These are phyloP conservation scores for Aspergillus aculeatus DNA, from an alignment of 2,329 filamentous ascomycete genomes.

Conservation along the genomic window DNA sequence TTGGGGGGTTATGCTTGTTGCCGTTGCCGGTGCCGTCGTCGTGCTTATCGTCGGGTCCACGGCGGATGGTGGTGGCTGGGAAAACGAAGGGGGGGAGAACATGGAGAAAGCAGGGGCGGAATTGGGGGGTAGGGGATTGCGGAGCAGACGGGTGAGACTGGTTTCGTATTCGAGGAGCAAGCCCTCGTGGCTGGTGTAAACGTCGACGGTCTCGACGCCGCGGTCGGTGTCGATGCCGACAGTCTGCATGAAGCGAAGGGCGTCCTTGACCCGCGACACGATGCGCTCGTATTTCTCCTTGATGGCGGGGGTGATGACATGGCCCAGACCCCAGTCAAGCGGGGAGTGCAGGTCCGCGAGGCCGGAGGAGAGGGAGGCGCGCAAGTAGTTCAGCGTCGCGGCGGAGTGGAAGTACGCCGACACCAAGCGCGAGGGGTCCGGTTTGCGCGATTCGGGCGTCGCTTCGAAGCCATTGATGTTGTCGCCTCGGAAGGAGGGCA, in stretches of 20 bases:
- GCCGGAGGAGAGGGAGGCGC: conserved; percentile 77
- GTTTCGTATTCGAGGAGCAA: conserved; percentile 94
- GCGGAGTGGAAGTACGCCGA: conserved; percentile 95
- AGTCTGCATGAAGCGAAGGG: conserved; percentile 89
- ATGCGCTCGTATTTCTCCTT: conserved; percentile 84
- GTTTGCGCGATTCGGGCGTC: conserved; percentile 66
- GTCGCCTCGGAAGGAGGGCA: conserved; percentile 90
- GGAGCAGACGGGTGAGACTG: conserved; percentile 73
- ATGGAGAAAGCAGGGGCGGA: conserved; percentile 18
- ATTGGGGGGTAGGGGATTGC: conserved; percentile 51
- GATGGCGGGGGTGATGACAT: conserved; percentile 79
- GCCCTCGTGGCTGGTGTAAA: conserved; percentile 94
- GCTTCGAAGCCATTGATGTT: conserved; percentile 83
- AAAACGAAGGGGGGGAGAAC: conserved; percentile 16
- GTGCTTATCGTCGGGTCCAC: conserved; percentile 48
- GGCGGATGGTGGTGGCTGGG: conserved; percentile 66
- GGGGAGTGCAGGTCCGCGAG: conserved; percentile 93
- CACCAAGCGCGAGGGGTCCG: conserved; percentile 81
- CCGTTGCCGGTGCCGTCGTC: neutral
- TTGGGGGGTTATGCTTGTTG: neutral
- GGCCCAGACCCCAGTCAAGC: conserved; percentile 90
- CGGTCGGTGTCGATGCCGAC: conserved; percentile 84
- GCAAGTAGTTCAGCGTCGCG: conserved; percentile 89
- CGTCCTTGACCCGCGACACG: conserved; percentile 82
- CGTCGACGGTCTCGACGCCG: conserved; percentile 84